Evolutionary conservation across 225 moss, liverwort and hornwort species (phyloP), one percentile per base, ranked within the genome.

Genomic region (Bryoerythrophyllum caledonicum): DNA sequence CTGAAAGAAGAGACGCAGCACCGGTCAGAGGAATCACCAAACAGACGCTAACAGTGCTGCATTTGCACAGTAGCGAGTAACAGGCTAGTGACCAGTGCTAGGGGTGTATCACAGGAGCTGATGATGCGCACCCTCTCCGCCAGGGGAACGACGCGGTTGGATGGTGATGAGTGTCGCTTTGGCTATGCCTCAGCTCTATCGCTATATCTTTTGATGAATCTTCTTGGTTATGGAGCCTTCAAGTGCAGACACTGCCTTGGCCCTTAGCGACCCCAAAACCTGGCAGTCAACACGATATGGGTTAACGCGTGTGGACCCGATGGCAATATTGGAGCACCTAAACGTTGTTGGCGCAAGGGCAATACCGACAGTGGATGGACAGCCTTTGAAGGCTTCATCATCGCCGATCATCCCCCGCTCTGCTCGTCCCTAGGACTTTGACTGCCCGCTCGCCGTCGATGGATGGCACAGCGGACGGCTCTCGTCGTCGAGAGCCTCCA

Each of bases 291-390:
- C 77, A 82, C 73, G 68, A 78, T 58, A 54, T 0, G 7, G 4
- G 73, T 68, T 69, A 73, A 68, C 63, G 82, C 82, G 77, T 82
- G 20, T 69, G 73, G 82, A 82, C 77, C 37, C 14, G 2, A 13
- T 43, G 2, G 8, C 53, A 25, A 25, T 26, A 21, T 34, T 14
- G 11, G 13, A 55, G 21, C 23, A 55, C n/a, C 54, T 7, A 3
- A 30, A 68, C 32, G 12, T 20, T 30, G 30, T 21, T 14, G 13
- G 10, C 12, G 19, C 24, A 13, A 26, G 10, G 43, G 17, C 9
- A 66, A 69, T 69, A 82, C 82, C 82, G 82, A 82, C 77, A 78
- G 77, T 77, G 43, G 12, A 9, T 37, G 23, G 16, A 34, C 70
- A 24, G 17, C 24, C 8, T 32, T 25, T 17, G 38, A 17, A 70